These are phyloP conservation scores for Golubevia sp. DNA, from an alignment of 1,284 basidiomycete genomes.

Conservation along the genomic window DNA sequence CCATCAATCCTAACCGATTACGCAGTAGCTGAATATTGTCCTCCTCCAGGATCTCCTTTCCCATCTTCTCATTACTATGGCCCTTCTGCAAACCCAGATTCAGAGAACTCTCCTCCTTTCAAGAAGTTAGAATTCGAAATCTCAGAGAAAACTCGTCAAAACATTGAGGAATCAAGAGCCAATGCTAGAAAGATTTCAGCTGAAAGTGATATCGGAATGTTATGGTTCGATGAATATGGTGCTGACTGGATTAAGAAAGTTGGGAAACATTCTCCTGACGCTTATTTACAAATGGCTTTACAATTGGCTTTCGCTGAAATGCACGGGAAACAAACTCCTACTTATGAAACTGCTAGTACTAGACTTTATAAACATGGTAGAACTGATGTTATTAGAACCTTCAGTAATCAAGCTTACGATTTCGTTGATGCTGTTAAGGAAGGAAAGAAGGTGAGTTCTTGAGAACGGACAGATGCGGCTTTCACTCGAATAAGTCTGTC, in stretches of 20 bases:
- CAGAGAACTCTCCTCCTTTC: conserved; percentile 65
- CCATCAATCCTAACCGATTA: conserved; percentile 90
- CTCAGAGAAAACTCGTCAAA: conserved; percentile 69
- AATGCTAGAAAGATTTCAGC: conserved; percentile 71
- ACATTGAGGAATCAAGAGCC: conserved; percentile 70
- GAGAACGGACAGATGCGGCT: neutral
- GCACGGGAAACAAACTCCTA: conserved; percentile 79
- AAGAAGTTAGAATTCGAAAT: conserved; percentile 76
- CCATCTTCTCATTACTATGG: conserved; percentile 15
- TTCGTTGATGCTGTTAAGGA: conserved; percentile 81
- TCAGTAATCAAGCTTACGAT: conserved; percentile 75
- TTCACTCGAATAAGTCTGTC: neutral
- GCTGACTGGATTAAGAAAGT: conserved; percentile 84
- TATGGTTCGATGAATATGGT: conserved; percentile 86
- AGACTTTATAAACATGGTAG: conserved; percentile 87
- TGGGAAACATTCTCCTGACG: conserved; percentile 84
- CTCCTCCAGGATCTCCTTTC: conserved; percentile 22
- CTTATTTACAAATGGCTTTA: conserved; percentile 88
- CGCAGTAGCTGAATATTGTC: conserved; percentile 68
- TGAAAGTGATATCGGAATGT: conserved; percentile 81
- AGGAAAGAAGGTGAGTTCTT: conserved; percentile 64
- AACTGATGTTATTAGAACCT: conserved; percentile 86
- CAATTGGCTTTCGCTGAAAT: conserved; percentile 89
- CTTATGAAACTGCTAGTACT: conserved; percentile 93
- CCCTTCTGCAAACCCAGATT: conserved; percentile 10